phyloP scores from a whole-genome alignment of 192 early-diverging fungal species.

The Linnemannia elongata region DNA sequence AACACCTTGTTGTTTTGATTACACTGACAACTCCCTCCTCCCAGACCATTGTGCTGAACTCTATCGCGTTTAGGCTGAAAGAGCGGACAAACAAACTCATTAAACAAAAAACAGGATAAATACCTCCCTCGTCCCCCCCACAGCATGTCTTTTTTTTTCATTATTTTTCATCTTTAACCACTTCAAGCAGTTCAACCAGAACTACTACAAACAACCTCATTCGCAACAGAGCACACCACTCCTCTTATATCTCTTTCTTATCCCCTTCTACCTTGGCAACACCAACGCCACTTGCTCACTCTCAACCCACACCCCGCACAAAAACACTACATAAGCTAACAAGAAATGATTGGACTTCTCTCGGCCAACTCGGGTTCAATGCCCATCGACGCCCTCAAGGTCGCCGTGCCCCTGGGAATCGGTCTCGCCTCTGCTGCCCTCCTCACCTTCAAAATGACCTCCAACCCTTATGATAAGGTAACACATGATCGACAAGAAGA shows the following conservation, averaged over 20 bases:
- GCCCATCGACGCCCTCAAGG: conserved; percentile 27
- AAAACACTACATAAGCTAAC: not conserved
- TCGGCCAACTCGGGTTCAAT: conserved; percentile 12
- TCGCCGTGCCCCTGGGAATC: conserved; percentile 33
- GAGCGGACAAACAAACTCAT: not conserved
- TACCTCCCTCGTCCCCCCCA: not conserved
- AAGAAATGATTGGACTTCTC: conserved; percentile 35
- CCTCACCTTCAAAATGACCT: conserved; percentile 18
- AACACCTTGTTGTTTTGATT: not conserved
- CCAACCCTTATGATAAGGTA: conserved; percentile 5
- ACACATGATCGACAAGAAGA: not conserved
- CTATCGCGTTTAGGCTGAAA: not conserved
- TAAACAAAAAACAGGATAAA: not conserved
- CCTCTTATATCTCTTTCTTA: not conserved
- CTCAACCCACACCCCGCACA: not conserved
- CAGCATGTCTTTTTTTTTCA: not conserved
- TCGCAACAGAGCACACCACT: not conserved
- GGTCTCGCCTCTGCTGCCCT: conserved; percentile 42
- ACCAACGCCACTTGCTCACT: too few species aligned
- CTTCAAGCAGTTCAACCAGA: not conserved
- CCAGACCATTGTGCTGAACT: not conserved
- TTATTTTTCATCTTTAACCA: not conserved
- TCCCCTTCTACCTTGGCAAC: not conserved
- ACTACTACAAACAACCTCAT: not conserved
- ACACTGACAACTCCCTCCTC: not conserved